Base-by-base conservation (phyloP, 805 yeast genomes). In the Hanseniaspora taiwanica region DNA sequence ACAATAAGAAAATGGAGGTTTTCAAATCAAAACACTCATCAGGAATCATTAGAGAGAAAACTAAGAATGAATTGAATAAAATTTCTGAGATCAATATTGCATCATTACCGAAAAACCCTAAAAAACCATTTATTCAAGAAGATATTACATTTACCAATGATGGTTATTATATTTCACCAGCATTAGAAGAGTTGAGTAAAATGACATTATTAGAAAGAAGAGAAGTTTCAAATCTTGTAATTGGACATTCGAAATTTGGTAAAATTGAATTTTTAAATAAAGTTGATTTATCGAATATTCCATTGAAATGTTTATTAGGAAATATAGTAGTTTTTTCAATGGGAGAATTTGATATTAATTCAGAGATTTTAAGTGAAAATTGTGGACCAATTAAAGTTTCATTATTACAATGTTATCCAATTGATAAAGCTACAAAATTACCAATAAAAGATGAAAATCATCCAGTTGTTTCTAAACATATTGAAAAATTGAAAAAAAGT, bases 131-230 rank as follows among this genome's bases (percentile, higher is more conserved):
- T 29, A 14, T 47, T 6, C 54, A 55, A 1, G 70, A 65, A 36
- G 67, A 67, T 35, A 62, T 64, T 35, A 64, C 71, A 34, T 66
- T 67, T 21, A 74, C 79, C 39, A 77, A 76, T 12, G 73, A 81
- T 37, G 95, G 87, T 5, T 91, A 87, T 61, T 91, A 91, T 83
- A 79, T 78, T 40, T 73, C 82, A 5, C 98, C 98, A 14, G 66
- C 85, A 2, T 53, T 79, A 29, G 71, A 76, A 4, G 76, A 76
- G 37, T 63, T 91, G 39, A 68, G 71, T 41, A 59, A 66, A 14
- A 66, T 73, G 69, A 58, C 84, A 0, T 64, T 82, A 29, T 60
- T 74, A 8, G 79, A 84, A 45, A 68, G 85, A 38, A 74, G 80
- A 41, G 52, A 69, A 5, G 80, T 91, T 19, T 50, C 66, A 14